Conservation (phyloP, 371 early-diverging fungal genomes). For the Mortierella sp. region DNA sequence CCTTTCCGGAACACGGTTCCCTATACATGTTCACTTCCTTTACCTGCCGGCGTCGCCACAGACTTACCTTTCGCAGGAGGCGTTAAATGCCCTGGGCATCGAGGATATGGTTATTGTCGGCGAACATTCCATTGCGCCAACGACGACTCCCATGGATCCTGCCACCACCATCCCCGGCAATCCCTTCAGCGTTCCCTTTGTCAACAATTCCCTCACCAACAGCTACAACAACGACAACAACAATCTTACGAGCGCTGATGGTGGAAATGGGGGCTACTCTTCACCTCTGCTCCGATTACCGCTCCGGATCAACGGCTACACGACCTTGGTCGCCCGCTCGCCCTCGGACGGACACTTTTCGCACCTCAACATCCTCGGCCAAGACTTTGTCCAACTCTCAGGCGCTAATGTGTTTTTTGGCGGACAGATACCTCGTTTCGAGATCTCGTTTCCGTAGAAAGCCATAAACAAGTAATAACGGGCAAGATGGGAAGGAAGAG, state of each 20-base stretch:
- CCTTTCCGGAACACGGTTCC: conserved; percentile 26
- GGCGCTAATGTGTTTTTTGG: conserved; percentile 37
- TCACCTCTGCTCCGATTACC: conserved; percentile 21
- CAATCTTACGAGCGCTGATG: background rate
- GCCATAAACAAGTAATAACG: background rate
- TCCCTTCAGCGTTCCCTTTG: background rate
- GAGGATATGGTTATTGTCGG: conserved; percentile 45
- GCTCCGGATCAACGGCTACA: conserved; percentile 36
- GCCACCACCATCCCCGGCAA: background rate
- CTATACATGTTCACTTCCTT: conserved; percentile 40
- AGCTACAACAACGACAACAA: background rate
- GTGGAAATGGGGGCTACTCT: background rate
- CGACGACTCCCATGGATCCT: background rate
- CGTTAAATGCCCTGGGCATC: conserved; percentile 23
- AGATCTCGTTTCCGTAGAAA: conserved; percentile 30
- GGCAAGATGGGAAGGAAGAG: no score
- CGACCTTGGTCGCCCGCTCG: conserved; percentile 22
- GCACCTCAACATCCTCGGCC: conserved; percentile 53
- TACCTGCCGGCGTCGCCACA: conserved; percentile 40
- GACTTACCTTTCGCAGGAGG: conserved; percentile 38
- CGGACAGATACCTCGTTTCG: conserved; percentile 32
- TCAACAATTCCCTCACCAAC: background rate
- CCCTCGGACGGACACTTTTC: conserved; percentile 41
- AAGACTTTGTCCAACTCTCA: conserved; percentile 31
- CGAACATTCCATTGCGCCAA: conserved; percentile 3